Percentiles rank a stretch among this genome's conserved stretches.
phyloP scores from a whole-genome alignment of 768 basidiomycete species.

The Amanita jacksonii region DNA sequence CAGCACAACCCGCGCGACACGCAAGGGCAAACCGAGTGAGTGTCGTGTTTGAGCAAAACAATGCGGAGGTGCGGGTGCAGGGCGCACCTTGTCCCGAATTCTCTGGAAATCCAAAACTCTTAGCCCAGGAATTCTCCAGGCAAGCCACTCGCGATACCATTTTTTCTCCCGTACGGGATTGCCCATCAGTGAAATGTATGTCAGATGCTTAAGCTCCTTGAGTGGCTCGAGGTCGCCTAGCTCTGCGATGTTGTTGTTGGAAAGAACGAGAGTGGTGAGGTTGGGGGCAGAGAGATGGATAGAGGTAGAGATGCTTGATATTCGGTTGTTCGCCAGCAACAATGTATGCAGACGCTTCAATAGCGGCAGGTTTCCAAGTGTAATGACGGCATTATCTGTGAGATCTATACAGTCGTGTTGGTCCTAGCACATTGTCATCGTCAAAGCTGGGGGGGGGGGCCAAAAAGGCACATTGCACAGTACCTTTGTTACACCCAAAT shows the following conservation, averaged over 20 bases:
- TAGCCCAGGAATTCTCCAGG: constrained; percentile 77
- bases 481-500: constrained; percentile 89
- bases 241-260: constrained; percentile 72
- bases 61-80: constrained; percentile 23
- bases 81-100: constrained; percentile 84
- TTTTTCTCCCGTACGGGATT: constrained; percentile 86
- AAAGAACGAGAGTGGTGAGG: constrained; percentile 73
- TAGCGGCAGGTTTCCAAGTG: constrained; percentile 78
- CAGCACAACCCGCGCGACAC: constrained; percentile 11
- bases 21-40: constrained; percentile 10
- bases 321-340: constrained; percentile 84
- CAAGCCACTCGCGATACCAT: constrained; percentile 96
- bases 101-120: constrained; percentile 94
- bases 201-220: constrained; percentile 63
- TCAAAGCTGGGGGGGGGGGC: constrained; percentile 9
- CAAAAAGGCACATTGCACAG: constrained; percentile 34
- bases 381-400: constrained; percentile 81
- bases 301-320: constrained; percentile 73
- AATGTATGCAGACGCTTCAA: constrained; percentile 79
- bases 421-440: constrained; percentile 42
- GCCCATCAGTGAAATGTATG: constrained; percentile 68
- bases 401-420: constrained; percentile 92
- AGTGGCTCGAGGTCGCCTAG: constrained; percentile 81
- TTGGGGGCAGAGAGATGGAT: constrained; percentile 80
- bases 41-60: constrained; percentile 12